Conservation (phyloP, 495 filamentous ascomycete genomes). For the Aspergillus haitiensis region DNA sequence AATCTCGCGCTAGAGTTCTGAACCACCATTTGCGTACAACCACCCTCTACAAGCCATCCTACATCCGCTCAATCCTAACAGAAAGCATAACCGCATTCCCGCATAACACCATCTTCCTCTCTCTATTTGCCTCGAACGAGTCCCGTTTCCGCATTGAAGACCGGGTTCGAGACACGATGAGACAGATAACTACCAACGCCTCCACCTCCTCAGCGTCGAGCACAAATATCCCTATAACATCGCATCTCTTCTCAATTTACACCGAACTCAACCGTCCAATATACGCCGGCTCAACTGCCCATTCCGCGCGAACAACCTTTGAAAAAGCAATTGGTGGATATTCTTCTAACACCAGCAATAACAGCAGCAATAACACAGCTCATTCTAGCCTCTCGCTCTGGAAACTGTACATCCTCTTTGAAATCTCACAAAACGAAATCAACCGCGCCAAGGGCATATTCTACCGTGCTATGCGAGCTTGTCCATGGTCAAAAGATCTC, state of each 20-base stretch:
- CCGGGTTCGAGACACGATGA: slow-evolving; percentile 62
- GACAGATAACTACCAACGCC: slow-evolving; percentile 41
- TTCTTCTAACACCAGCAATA: slow-evolving; percentile 35
- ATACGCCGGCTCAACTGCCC: slow-evolving; percentile 50
- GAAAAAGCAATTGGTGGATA: slow-evolving; percentile 60
- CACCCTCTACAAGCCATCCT: slow-evolving; percentile 61
- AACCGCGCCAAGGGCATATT: slow-evolving; percentile 49
- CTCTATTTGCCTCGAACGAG: slow-evolving; percentile 70
- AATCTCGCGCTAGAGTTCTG: slow-evolving; percentile 66
- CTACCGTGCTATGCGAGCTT: slow-evolving; percentile 54
- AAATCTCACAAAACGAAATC: slow-evolving; percentile 37
- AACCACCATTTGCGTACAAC: slow-evolving; percentile 60
- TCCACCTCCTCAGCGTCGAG: slow-evolving; percentile 19
- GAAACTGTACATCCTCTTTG: slow-evolving; percentile 65
- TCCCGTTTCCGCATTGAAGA: slow-evolving; percentile 67
- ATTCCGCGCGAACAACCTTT: slow-evolving; percentile 66
- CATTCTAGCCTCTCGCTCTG: slow-evolving; percentile 57
- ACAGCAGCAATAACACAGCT: slow-evolving; percentile 34
- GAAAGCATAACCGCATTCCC: slow-evolving; percentile 65
- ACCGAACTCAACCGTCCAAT: slow-evolving; percentile 57
- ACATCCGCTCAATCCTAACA: slow-evolving; percentile 59
- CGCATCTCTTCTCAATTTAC: slow-evolving; percentile 64
- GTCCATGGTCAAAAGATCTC: slow-evolving; percentile 75
- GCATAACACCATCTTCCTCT: slow-evolving; percentile 74
- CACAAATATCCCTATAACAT: slow-evolving; percentile 49